phyloP scores from a whole-genome alignment of 169 alveolate species.

The Eimeria zaria region DNA sequence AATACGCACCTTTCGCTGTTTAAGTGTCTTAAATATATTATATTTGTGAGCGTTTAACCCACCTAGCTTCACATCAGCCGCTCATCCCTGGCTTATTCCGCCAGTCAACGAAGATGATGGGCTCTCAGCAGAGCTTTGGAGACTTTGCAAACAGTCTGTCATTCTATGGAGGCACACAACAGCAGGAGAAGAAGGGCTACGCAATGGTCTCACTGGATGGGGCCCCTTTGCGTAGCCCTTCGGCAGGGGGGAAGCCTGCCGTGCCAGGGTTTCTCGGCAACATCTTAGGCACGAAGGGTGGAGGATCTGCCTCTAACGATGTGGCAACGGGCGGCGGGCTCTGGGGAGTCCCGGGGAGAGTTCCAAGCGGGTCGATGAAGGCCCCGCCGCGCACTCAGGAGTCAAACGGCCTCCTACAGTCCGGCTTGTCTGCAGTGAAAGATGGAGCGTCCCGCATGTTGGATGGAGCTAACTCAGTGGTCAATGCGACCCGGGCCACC shows the following conservation, averaged over 20 bases:
- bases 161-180: constrained; percentile 76
- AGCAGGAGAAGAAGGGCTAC: constrained; percentile 69
- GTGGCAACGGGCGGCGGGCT: constrained; percentile 20
- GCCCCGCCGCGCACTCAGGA: constrained; percentile 64
- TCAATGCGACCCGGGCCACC: constrained; percentile 76
- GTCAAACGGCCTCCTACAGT: constrained; percentile 72
- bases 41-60: neutral
- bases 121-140: constrained; percentile 75
- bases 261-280: constrained; percentile 75
- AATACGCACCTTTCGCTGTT: neutral
- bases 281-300: constrained; percentile 58
- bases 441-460: constrained; percentile 79
- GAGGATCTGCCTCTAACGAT: neutral
- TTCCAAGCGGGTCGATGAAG: constrained; percentile 74
- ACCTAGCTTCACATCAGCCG: neutral
- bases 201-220: constrained; percentile 73
- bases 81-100: neutral
- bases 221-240: constrained; percentile 53
- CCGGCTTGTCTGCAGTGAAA: constrained; percentile 81
- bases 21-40: neutral
- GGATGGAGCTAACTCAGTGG: constrained; percentile 65
- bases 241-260: constrained; percentile 43
- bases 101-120: constrained; percentile 67
- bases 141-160: constrained; percentile 81
- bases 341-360: constrained; percentile 49